A percentile compares a stretch with the other conserved stretches of the same genome.
Conservation (phyloP, 179 eudicot genomes). For the Silene vulgaris region DNA sequence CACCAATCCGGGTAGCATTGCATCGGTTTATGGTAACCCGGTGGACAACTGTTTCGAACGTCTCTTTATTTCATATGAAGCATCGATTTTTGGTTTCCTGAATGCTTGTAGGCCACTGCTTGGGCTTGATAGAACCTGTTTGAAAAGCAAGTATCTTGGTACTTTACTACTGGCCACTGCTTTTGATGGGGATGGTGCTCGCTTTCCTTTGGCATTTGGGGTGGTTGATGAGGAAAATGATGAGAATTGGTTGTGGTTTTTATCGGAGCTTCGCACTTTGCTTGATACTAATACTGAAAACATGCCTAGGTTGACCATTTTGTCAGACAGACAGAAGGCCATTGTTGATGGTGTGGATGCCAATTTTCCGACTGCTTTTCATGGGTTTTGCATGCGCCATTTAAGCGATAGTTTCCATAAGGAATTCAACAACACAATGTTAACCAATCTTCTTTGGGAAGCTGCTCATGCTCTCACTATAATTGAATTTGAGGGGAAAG, state of each 20-base stretch:
- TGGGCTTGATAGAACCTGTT: conserved; percentile 61
- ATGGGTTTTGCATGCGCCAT: conserved; percentile 79
- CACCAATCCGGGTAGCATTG: conserved; percentile 83
- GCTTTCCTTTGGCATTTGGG: conserved; percentile 81
- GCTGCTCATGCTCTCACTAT: conserved; percentile 86
- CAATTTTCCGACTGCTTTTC: conserved; percentile 84
- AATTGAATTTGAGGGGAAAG: conserved; percentile 62
- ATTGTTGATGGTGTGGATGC: conserved; percentile 83
- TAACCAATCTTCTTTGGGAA: conserved; percentile 80
- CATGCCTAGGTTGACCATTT: conserved; percentile 87
- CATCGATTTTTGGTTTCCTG: conserved; percentile 77
- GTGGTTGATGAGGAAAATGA: conserved; percentile 81
- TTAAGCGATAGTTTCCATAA: conserved; percentile 80
- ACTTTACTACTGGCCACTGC: conserved; percentile 74
- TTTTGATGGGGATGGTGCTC: conserved; percentile 75
- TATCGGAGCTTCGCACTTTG: conserved; percentile 73
- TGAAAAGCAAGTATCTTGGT: conserved; percentile 84
- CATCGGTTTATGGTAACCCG: conserved; percentile 63
- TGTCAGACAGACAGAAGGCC: conserved; percentile 75
- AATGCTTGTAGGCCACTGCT: conserved; percentile 82
- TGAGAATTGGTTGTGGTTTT: conserved; percentile 96
- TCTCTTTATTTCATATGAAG: conserved; percentile 70
- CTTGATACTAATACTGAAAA: conserved; percentile 79
- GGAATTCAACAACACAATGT: conserved; percentile 58
- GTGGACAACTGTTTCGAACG: conserved; percentile 76